These are phyloP conservation scores for Corymbia maculata DNA, from an alignment of 345 rosid genomes.

Conservation along the genomic window DNA sequence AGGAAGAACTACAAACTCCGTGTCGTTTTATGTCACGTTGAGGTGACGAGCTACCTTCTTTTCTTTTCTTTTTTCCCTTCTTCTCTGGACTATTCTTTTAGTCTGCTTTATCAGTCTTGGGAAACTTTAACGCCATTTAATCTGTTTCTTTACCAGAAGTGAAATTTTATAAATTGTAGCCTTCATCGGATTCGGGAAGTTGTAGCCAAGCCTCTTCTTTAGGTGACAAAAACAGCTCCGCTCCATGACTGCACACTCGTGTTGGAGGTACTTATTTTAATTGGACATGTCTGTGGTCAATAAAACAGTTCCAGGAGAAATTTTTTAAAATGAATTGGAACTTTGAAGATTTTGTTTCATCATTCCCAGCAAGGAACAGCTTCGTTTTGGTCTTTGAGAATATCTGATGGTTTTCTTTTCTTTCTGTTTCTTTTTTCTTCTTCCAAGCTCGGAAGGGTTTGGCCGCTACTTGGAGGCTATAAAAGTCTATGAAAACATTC, in stretches of 20 bases:
- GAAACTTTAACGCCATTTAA: constrained; percentile 14
- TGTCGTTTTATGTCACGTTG: constrained; percentile 68
- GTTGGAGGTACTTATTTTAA: constrained; percentile 48
- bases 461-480: constrained; percentile 89
- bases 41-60: constrained; percentile 42
- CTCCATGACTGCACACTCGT: constrained; percentile 65
- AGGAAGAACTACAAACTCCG: constrained; percentile 73
- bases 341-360: neutral
- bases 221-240: constrained; percentile 24
- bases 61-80: too few species aligned
- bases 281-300: neutral
- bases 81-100: neutral
- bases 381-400: too few species aligned
- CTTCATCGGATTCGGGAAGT: constrained; percentile 43
- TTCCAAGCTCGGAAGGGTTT: constrained; percentile 68
- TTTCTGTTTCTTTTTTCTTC: neutral
- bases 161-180: neutral
- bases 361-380: too few species aligned
- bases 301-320: too few species aligned
- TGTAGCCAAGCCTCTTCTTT: constrained; percentile 56
- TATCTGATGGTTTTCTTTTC: too few species aligned
- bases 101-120: constrained; percentile 21
- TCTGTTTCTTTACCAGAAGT: neutral
- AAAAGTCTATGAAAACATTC: constrained; percentile 80
- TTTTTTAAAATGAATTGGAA: too few species aligned